Conservation (phyloP, 768 basidiomycete species). For the Serendipita sp. region DNA sequence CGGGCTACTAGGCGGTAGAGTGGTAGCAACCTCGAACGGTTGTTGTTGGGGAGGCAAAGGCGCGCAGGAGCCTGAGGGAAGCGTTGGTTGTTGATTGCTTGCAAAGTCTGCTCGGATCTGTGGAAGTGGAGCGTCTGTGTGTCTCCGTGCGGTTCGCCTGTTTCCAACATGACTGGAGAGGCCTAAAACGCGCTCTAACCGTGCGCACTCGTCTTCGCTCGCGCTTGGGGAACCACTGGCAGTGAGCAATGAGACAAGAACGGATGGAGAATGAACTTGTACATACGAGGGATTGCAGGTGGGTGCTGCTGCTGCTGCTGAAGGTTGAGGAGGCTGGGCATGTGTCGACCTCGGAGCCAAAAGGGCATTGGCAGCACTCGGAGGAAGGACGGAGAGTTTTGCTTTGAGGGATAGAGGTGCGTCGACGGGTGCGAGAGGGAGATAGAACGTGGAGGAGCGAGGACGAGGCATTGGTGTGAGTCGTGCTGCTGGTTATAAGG, state of each 20-base stretch:
- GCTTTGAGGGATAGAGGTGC: neutral
- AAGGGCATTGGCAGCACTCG: conserved; percentile 2
- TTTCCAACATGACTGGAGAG: neutral
- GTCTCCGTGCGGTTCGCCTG: neutral
- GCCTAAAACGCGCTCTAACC: neutral
- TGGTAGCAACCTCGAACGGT: too few species aligned
- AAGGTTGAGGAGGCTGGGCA: neutral
- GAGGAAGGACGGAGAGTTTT: conserved; percentile 4
- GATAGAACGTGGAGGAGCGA: neutral
- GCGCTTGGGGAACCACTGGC: too few species aligned
- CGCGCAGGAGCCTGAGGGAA: too few species aligned
- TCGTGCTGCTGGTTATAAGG: too few species aligned
- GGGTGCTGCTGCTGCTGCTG: too few species aligned
- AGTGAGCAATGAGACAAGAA: neutral
- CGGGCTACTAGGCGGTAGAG: too few species aligned
- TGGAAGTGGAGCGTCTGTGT: conserved; percentile 1
- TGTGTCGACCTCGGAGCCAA: neutral
- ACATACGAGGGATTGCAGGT: too few species aligned
- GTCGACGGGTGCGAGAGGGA: neutral
- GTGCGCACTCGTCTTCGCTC: neutral
- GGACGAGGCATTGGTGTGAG: conserved; percentile 6
- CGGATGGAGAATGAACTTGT: neutral
- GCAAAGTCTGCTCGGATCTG: neutral
- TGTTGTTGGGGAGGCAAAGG: too few species aligned
- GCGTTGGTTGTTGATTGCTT: too few species aligned